phyloP scores from a whole-genome alignment of 495 filamentous ascomycete genomes.

The Aspergillus avenaceus region DNA sequence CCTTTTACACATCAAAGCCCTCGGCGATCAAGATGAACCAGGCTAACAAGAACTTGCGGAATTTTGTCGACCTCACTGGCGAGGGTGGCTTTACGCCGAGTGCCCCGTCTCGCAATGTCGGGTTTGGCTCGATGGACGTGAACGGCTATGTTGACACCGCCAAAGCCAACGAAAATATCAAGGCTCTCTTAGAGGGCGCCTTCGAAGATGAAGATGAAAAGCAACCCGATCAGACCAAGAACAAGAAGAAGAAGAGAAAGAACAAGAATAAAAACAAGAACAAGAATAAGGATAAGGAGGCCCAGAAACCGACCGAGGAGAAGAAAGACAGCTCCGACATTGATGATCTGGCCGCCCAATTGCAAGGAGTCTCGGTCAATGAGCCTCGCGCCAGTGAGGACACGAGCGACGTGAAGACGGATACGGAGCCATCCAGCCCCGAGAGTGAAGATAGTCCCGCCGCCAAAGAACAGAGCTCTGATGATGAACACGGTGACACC shows the following conservation, averaged over 20 bases:
- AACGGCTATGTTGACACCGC: slow-evolving; percentile 69
- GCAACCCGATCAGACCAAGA: slow-evolving; percentile 43
- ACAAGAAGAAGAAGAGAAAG: slow-evolving; percentile 48
- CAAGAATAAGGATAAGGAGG: slow-evolving; percentile 43
- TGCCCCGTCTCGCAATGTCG: slow-evolving; percentile 20
- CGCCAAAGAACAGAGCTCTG: slow-evolving; percentile 4
- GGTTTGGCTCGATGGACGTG: slow-evolving; percentile 48
- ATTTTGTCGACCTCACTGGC: slow-evolving; percentile 43
- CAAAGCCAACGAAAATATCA: slow-evolving; percentile 80
- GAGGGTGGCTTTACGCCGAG: slow-evolving; percentile 23
- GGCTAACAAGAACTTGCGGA: slow-evolving; percentile 34
- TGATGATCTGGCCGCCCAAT: slow-evolving; percentile 55
- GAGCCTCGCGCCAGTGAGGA: slow-evolving; percentile 23
- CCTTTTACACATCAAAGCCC: slow-evolving; percentile 42
- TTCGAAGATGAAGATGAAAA: slow-evolving; percentile 79
- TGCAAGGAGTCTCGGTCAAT: slow-evolving; percentile 53
- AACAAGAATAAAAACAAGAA: slow-evolving; percentile 38
- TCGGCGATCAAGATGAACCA: slow-evolving; percentile 28
- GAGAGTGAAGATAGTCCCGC: slow-evolving; percentile 29
- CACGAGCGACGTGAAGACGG: slow-evolving; percentile 34
- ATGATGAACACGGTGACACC: slow-evolving; percentile 22
- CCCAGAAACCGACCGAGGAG: slow-evolving; percentile 26
- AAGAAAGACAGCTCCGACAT: slow-evolving; percentile 32
- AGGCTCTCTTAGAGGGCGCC: slow-evolving; percentile 79
- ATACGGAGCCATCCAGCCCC: slow-evolving; percentile 43